These are phyloP conservation scores for Aquilaria yunnanensis DNA, from an alignment of 345 rosid species.

Conservation along the genomic window DNA sequence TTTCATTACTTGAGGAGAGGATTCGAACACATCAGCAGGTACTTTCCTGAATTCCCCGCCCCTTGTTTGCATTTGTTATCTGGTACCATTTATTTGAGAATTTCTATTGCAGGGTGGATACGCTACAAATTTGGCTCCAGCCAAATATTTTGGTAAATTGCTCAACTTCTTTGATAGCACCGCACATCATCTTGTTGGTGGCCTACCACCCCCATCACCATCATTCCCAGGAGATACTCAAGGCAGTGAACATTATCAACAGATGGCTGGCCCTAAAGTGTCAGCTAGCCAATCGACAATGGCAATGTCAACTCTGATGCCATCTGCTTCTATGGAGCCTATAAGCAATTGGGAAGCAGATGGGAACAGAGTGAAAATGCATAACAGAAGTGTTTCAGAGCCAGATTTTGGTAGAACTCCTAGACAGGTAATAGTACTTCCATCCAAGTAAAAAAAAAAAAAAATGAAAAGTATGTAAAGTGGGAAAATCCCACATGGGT, in stretches of 20 bases:
- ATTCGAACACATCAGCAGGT: slow-evolving; percentile 69
- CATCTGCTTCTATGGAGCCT: slow-evolving; percentile 50
- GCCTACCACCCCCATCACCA: slow-evolving; percentile 57
- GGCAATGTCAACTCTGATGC: slow-evolving; percentile 42
- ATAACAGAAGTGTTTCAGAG: slow-evolving; percentile 62
- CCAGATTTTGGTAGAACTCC: slow-evolving; percentile 58
- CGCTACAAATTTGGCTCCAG: slow-evolving; percentile 45
- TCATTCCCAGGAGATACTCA: slow-evolving; percentile 32
- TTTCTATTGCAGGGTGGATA: slow-evolving; percentile 52
- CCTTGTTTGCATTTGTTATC: background rate
- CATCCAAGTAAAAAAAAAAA: background rate
- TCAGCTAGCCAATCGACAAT: slow-evolving; percentile 46
- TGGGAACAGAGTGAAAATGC: slow-evolving; percentile 30
- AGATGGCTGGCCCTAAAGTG: slow-evolving; percentile 27
- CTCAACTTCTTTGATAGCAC: slow-evolving; percentile 58
- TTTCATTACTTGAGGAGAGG: slow-evolving; percentile 61
- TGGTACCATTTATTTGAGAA: slow-evolving; percentile 3
- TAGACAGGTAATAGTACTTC: slow-evolving; percentile 36
- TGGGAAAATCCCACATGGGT: no score
- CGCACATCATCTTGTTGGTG: slow-evolving; percentile 63
- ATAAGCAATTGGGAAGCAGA: slow-evolving; percentile 41
- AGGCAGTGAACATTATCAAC: slow-evolving; percentile 31
- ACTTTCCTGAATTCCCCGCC: slow-evolving; percentile 8
- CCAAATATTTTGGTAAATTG: slow-evolving; percentile 58
- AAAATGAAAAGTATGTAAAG: no score